These are phyloP conservation scores for Penicillium cinerascens DNA, from an alignment of 495 filamentous ascomycete species.

Conservation along the genomic window DNA sequence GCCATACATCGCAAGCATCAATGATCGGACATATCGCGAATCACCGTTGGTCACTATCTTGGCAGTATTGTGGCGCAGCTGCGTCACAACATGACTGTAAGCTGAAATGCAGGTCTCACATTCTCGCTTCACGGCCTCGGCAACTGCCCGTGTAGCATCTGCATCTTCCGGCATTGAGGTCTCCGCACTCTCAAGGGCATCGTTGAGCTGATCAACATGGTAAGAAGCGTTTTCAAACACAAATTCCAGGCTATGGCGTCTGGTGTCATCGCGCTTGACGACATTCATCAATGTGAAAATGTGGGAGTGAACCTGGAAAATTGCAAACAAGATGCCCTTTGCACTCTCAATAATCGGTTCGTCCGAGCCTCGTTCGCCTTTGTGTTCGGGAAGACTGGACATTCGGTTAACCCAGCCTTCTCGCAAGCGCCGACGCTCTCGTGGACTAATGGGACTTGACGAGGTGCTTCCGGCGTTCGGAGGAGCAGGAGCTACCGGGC, in stretches of 20 bases:
- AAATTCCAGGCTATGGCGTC: slow-evolving; percentile 69
- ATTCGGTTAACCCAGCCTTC: slow-evolving; percentile 67
- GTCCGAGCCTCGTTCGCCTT: slow-evolving; percentile 54
- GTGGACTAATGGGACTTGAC: slow-evolving; percentile 55
- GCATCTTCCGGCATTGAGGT: slow-evolving; percentile 34
- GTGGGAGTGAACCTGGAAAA: slow-evolving; percentile 75
- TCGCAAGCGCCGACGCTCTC: slow-evolving; percentile 48
- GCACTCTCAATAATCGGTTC: slow-evolving; percentile 73
- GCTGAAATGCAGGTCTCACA: slow-evolving; percentile 68
- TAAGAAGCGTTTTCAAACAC: slow-evolving; percentile 73
- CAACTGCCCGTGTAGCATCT: slow-evolving; percentile 41
- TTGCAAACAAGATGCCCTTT: slow-evolving; percentile 81
- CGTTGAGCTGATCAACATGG: slow-evolving; percentile 71
- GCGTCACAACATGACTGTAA: slow-evolving; percentile 69
- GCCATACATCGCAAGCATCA: slow-evolving; percentile 77
- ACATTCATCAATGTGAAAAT: slow-evolving; percentile 70
- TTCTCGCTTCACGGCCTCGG: slow-evolving; percentile 61
- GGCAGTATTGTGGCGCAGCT: slow-evolving; percentile 64
- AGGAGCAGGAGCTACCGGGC: slow-evolving; percentile 38
- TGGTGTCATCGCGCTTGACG: slow-evolving; percentile 61
- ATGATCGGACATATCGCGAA: slow-evolving; percentile 71
- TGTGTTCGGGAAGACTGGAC: slow-evolving; percentile 80
- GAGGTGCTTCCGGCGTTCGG: slow-evolving; percentile 40
- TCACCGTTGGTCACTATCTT: slow-evolving; percentile 73
- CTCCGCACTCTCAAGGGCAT: slow-evolving; percentile 65